Conservation (phyloP, 768 basidiomycete genomes). For the Calocybe cyanea region DNA sequence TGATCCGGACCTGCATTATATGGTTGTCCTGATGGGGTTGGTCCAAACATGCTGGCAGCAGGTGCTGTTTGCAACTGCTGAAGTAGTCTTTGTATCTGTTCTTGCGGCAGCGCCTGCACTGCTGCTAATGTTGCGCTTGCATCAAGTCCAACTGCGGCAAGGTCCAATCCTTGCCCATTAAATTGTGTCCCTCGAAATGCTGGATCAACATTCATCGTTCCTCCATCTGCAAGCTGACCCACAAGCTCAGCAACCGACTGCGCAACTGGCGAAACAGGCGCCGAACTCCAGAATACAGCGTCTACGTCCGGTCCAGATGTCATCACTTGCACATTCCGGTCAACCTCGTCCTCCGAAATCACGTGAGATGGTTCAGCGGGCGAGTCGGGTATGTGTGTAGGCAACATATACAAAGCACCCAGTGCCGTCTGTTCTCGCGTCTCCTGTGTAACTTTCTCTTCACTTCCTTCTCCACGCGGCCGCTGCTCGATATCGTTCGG, state of each 20-base stretch:
- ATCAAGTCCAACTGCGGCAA: conserved; percentile 41
- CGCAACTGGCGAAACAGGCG: conserved; percentile 25
- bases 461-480: conserved; percentile 61
- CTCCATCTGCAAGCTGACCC: conserved; percentile 53
- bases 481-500: conserved; percentile 50
- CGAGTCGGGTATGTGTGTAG: conserved; percentile 71
- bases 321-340: conserved; percentile 61
- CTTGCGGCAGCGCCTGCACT: conserved; percentile 45
- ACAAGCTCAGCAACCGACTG: conserved; percentile 68
- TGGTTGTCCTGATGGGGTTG: conserved; percentile 1
- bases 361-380: conserved; percentile 63
- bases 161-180: conserved; percentile 27
- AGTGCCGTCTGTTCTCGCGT: conserved; percentile 76
- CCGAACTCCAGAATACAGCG: conserved; percentile 58
- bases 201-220: conserved; percentile 33
- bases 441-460: conserved; percentile 69
- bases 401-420: conserved; percentile 68
- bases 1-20: conserved; percentile 14
- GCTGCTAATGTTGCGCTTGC: conserved; percentile 40
- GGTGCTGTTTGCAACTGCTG: conserved; percentile 30
- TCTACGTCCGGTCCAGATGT: conserved; percentile 67
- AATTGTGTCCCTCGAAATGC: conserved; percentile 32
- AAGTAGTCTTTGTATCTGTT: conserved; percentile 63
- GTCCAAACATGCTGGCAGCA: conserved; percentile 13
- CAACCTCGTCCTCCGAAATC: conserved; percentile 67